A percentile compares a stretch with the other conserved stretches of the same genome.
Conservation (phyloP, 495 filamentous ascomycete genomes). For the Lepraria neglecta region DNA sequence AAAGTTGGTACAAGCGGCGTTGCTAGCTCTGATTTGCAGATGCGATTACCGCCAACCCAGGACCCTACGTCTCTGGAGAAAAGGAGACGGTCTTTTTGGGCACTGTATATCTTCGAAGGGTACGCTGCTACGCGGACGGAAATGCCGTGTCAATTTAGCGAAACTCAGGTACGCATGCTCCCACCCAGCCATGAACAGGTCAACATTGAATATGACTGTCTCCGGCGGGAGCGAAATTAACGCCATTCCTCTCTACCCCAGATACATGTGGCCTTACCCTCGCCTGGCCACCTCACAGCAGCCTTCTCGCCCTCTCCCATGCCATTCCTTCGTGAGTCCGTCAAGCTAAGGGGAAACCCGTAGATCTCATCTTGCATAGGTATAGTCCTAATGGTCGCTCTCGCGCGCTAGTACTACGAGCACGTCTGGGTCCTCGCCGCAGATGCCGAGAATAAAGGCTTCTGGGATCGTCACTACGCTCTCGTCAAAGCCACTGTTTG, state of each 20-base stretch:
- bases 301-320: constrained; percentile 6
- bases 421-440: constrained; percentile 4
- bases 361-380: not conserved
- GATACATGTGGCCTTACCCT: constrained; percentile 2
- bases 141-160: constrained; percentile 5
- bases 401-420: constrained; percentile 3
- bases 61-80: not conserved
- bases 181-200: constrained; percentile 1
- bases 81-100: constrained; percentile 5
- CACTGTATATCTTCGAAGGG: constrained; percentile 8
- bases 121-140: constrained; percentile 3
- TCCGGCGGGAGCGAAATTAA: not conserved
- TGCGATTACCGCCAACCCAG: not conserved
- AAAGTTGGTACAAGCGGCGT: constrained; percentile 1
- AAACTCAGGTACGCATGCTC: constrained; percentile 2
- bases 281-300: constrained; percentile 3
- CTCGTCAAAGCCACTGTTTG: constrained; percentile 2
- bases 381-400: constrained; percentile 4
- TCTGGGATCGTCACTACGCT: constrained; percentile 3
- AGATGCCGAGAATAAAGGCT: not conserved
- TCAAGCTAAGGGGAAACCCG: constrained; percentile 3
- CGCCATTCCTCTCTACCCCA: not conserved
- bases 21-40: constrained; percentile 2
- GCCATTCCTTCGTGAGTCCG: constrained; percentile 1
- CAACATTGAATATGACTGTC: not conserved